Conservation (phyloP, 768 basidiomycete species). For the Boletellus emodensis region DNA sequence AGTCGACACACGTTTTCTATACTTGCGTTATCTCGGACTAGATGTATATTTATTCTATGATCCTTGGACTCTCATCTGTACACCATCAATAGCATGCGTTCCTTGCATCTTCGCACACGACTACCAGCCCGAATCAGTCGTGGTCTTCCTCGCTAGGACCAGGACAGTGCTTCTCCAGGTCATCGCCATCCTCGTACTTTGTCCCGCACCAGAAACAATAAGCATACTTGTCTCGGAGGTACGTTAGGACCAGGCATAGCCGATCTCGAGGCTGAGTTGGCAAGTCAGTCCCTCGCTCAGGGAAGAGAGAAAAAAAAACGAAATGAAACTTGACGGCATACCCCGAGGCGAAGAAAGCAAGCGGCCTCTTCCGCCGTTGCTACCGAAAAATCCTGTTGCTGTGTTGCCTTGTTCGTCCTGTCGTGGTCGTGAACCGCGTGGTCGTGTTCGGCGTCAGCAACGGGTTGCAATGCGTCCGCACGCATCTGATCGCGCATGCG, state of each 20-base stretch:
- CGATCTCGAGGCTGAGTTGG: constrained; percentile 61
- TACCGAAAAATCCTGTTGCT: constrained; percentile 39
- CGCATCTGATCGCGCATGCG: constrained; percentile 74
- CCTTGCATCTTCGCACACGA: constrained; percentile 4
- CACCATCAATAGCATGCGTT: constrained; percentile 25
- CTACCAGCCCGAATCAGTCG: constrained; percentile 44
- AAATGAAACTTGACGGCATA: constrained; percentile 28
- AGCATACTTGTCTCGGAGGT: constrained; percentile 64
- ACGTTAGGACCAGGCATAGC: constrained; percentile 60
- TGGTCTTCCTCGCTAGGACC: constrained; percentile 76
- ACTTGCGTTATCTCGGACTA: constrained; percentile 15
- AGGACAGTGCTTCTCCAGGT: constrained; percentile 65
- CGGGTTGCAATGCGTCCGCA: constrained; percentile 61
- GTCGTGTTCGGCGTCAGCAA: constrained; percentile 34
- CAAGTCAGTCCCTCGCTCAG: constrained; percentile 8
- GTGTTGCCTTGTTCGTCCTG: constrained; percentile 16
- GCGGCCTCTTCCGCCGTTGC: constrained; percentile 64
- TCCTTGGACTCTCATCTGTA: constrained; percentile 30
- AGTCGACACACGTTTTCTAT: constrained; percentile 12
- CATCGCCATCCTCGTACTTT: constrained; percentile 57
- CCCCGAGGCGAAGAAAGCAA: constrained; percentile 65
- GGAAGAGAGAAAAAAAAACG: background rate
- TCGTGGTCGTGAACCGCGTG: constrained; percentile 23
- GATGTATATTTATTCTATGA: constrained; percentile 15
- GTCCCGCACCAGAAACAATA: constrained; percentile 93